phyloP scores from a whole-genome alignment of 176 grass and related monocot genomes.

The Triticum timopheevii region DNA sequence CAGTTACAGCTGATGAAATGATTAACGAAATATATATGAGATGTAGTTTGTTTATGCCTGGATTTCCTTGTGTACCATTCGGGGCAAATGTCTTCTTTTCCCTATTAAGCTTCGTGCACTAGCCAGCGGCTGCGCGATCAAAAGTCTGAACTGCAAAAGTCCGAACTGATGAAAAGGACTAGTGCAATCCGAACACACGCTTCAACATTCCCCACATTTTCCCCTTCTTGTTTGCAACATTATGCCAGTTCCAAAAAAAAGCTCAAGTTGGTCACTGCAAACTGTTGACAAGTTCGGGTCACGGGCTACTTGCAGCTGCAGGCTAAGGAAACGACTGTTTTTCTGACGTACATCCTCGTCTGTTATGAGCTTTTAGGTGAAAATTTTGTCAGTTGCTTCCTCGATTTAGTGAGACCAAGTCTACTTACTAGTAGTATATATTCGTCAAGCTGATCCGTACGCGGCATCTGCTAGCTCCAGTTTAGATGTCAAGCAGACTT shows the following conservation, averaged over 20 bases:
- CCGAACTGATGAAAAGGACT: no score
- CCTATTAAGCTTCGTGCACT: no score
- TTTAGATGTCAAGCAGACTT: slow-evolving; percentile 21
- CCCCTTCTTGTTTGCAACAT: no score
- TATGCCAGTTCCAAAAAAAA: no score
- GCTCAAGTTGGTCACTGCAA: neutral
- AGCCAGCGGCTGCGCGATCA: no score
- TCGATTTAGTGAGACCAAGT: slow-evolving; percentile 26
- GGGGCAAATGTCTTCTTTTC: no score
- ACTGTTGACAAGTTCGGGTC: neutral
- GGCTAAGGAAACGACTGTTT: neutral
- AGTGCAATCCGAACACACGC: no score
- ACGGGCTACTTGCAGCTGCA: slow-evolving; percentile 22
- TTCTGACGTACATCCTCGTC: neutral
- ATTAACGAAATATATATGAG: neutral
- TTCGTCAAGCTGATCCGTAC: neutral
- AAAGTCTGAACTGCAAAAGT: no score
- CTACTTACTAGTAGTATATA: neutral
- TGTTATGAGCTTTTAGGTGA: neutral
- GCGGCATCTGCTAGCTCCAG: slow-evolving; percentile 7
- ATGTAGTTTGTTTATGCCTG: neutral
- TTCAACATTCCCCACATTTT: no score
- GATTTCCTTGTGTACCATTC: no score
- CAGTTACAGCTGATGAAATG: neutral
- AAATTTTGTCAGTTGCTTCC: neutral